A percentile compares a stretch with the other conserved stretches of the same genome.
These are phyloP conservation scores for Lachnellula hyalina DNA, from an alignment of 2,329 filamentous ascomycete genomes.

Conservation along the genomic window DNA sequence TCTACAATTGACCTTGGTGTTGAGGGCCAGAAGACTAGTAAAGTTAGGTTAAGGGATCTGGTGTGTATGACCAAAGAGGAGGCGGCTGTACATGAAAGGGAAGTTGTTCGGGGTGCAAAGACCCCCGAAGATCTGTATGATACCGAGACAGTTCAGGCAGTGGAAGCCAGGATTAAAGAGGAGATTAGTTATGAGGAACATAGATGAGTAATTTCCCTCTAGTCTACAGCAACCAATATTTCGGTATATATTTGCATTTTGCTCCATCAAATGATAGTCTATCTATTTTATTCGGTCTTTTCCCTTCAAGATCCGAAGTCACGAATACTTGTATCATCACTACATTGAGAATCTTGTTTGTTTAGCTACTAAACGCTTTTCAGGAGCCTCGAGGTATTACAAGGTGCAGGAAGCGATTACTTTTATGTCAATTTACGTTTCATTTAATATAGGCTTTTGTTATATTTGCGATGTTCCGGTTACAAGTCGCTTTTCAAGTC, in stretches of 20 bases:
- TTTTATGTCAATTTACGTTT: too few relatives aligned
- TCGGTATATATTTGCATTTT: background rate
- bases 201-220: slow-evolving; percentile 32
- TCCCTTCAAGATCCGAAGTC: too few relatives aligned
- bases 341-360: too few relatives aligned
- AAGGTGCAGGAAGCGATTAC: too few relatives aligned
- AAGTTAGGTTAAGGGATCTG: slow-evolving; percentile 62
- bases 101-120: slow-evolving; percentile 67
- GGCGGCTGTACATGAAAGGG: slow-evolving; percentile 70
- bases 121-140: slow-evolving; percentile 70
- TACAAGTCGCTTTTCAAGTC: too few relatives aligned
- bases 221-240: background rate
- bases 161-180: slow-evolving; percentile 63
- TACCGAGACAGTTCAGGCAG: slow-evolving; percentile 56
- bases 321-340: too few relatives aligned
- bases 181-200: slow-evolving; percentile 56
- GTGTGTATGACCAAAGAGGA: slow-evolving; percentile 95
- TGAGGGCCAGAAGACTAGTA: slow-evolving; percentile 73
- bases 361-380: too few relatives aligned
- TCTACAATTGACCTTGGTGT: slow-evolving; percentile 56
- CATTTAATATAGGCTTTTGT: too few relatives aligned
- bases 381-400: too few relatives aligned
- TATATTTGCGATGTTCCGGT: too few relatives aligned
- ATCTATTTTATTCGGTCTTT: background rate
- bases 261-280: background rate